These are phyloP conservation scores for Limonium bicolor DNA, from an alignment of 148 eudicot species.

Conservation along the genomic window DNA sequence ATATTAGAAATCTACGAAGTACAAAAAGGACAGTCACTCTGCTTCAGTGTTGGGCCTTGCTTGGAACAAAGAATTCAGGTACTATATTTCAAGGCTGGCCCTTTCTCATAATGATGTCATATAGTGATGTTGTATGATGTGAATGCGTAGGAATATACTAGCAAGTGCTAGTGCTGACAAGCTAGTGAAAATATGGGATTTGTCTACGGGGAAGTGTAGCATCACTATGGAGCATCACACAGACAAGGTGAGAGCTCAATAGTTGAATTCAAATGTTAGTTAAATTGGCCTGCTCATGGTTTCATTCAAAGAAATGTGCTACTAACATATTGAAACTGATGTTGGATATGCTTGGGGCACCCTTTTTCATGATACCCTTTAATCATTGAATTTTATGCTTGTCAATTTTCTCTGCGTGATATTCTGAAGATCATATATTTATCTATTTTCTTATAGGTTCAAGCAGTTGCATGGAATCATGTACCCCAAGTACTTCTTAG, in stretches of 20 bases:
- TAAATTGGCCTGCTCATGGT: no score
- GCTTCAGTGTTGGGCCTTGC: constrained; percentile 90
- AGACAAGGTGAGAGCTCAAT: constrained; percentile 47
- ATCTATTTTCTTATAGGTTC: constrained; percentile 77
- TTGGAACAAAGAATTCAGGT: constrained; percentile 94
- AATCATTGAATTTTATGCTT: no score
- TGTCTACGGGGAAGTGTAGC: constrained; percentile 60
- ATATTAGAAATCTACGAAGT: constrained; percentile 55
- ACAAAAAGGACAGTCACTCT: constrained; percentile 77
- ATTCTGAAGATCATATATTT: no score
- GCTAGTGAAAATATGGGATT: constrained; percentile 87
- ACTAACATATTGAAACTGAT: no score
- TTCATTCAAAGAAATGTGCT: no score
- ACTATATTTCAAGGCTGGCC: no score
- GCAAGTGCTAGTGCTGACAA: constrained; percentile 98
- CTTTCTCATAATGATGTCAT: not conserved
- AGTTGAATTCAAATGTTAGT: no score
- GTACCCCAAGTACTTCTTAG: constrained; percentile 78
- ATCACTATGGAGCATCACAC: constrained; percentile 88
- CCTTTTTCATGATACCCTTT: no score
- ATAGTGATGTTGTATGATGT: constrained; percentile 3
- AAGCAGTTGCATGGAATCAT: constrained; percentile 88
- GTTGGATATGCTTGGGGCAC: no score
- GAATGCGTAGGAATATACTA: constrained; percentile 53
- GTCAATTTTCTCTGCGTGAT: no score